Percentiles rank a stretch among this genome's conserved stretches.
Evolutionary conservation across 108 stramenopile species (phyloP).

Genomic region (Skeletonema marinoi): DNA sequence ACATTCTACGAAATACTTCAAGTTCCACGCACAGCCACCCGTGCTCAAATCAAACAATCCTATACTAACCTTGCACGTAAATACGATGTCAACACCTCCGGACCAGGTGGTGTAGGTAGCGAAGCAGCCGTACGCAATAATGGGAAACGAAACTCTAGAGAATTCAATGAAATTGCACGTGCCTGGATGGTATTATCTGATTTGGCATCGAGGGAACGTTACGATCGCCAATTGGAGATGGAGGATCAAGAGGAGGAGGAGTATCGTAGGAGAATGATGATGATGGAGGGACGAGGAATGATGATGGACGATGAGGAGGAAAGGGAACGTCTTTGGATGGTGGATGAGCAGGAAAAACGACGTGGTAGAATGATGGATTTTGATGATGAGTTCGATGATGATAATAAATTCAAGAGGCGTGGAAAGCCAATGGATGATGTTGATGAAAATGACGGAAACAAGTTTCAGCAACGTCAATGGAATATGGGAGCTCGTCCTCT

Average conservation of each 20-base stretch:
- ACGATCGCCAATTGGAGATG: conserved; percentile 21
- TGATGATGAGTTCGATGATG: not conserved
- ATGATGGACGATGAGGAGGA: not conserved
- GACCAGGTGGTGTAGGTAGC: conserved; percentile 11
- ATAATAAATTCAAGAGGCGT: conserved; percentile 5
- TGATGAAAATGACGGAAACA: not conserved
- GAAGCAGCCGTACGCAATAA: conserved; percentile 2
- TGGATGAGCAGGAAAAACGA: not conserved
- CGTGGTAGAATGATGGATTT: not conserved
- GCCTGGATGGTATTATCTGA: conserved; percentile 47
- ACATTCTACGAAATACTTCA: conserved; percentile 39
- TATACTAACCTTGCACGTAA: conserved; percentile 13
- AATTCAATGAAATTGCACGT: conserved; percentile 42
- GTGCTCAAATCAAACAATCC: conserved; percentile 32
- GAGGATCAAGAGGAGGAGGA: not conserved
- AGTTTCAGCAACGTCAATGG: conserved; percentile 6
- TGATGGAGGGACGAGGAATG: conserved; percentile 12
- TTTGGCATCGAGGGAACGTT: conserved; percentile 20
- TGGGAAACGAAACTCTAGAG: conserved; percentile 6
- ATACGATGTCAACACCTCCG: conserved; percentile 24
- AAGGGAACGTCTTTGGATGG: conserved; percentile 10
- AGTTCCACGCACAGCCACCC: conserved; percentile 34
- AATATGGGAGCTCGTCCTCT: conserved; percentile 9
- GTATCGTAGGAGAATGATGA: conserved; percentile 12
- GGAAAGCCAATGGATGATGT: not conserved